Base-by-base conservation (phyloP, 805 yeast genomes). In the Sungouiozyma ichnusensis region DNA sequence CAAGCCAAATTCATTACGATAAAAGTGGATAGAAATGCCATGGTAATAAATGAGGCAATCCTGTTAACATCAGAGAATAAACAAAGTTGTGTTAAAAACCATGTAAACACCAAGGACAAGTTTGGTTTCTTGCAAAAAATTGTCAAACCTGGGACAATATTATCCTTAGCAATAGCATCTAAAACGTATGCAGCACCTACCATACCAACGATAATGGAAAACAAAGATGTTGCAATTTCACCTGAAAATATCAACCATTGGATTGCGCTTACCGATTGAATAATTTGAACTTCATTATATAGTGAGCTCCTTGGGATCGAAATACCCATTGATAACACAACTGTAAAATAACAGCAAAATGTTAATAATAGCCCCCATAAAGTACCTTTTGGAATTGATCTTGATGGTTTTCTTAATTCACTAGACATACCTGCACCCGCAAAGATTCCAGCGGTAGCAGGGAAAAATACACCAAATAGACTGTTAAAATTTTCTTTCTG, bases 361-460 rank as follows among this genome's bases (percentile, higher is more conserved):
- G 97, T 88, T 33, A 86, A 64, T 3, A 77, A 50, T 7, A 90
- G 65, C 0, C 97, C 98, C 69, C 79, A 76, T 20, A 92, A 62
- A 0, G 98, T 92, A n/a, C 99, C 99, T 46, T 73, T 72, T 0
- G 99, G 98, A 37, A 92, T 92, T 1, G 94, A 77, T 53, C 74
- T 77, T 0, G 96, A 85, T 0, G 99, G 99, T 42, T 74, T 78
- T 43, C 74, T 67, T 48, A 92, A 69, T 52, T 87, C 96, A 16
- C 98, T 97, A 34, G 96, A 86, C 99, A 92, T 92, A 18, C 95
- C 84, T 2, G 98, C 97, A 15, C 99, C 99, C 2, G 98, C 97
- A 62, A 92, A 81, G 20, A 92, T 88, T 44, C 99, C 99, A 5
- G 97, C 96, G 0, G 98, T 90, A 1, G 98, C 96, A 9, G 98